phyloP scores from a whole-genome alignment of 352 stramenopile genomes.

The Thraustochytrium sp. region DNA sequence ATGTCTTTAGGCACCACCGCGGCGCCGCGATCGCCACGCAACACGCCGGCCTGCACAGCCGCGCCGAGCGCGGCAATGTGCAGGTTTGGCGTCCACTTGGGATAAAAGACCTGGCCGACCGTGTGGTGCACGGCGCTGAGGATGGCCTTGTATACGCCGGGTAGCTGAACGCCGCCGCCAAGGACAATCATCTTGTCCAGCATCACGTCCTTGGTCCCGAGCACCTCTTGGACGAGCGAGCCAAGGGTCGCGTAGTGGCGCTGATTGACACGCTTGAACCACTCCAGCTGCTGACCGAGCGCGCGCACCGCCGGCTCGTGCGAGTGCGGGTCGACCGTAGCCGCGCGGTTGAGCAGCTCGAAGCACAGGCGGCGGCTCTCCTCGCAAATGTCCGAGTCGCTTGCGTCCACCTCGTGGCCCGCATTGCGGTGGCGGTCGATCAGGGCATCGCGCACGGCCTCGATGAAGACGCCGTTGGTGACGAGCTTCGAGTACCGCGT shows the following conservation, averaged over 20 bases:
- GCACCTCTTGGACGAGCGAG: background rate
- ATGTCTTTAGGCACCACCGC: constrained; percentile 2
- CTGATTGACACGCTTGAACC: constrained; percentile 19
- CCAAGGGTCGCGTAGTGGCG: background rate
- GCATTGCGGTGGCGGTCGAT: background rate
- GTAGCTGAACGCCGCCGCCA: constrained; percentile 10
- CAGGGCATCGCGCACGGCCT: background rate
- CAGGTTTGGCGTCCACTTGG: background rate
- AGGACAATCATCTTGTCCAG: constrained; percentile 9
- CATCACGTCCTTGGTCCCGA: background rate
- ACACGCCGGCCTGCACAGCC: background rate
- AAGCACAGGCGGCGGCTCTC: constrained; percentile 6
- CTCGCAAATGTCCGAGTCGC: background rate
- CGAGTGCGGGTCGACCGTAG: background rate
- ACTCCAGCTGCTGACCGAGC: background rate
- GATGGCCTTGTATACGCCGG: constrained; percentile 9
- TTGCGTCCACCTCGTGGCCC: background rate
- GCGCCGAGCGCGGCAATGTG: constrained; percentile 9
- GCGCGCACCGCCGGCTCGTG: background rate
- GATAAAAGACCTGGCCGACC: background rate
- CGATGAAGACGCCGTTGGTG: background rate
- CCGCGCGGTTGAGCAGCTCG: background rate
- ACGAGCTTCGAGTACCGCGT: background rate
- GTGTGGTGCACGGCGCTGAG: background rate
- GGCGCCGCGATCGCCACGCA: background rate